phyloP scores from a whole-genome alignment of 2,329 filamentous ascomycete genomes.

The Pseudocercospora macadamiae region DNA sequence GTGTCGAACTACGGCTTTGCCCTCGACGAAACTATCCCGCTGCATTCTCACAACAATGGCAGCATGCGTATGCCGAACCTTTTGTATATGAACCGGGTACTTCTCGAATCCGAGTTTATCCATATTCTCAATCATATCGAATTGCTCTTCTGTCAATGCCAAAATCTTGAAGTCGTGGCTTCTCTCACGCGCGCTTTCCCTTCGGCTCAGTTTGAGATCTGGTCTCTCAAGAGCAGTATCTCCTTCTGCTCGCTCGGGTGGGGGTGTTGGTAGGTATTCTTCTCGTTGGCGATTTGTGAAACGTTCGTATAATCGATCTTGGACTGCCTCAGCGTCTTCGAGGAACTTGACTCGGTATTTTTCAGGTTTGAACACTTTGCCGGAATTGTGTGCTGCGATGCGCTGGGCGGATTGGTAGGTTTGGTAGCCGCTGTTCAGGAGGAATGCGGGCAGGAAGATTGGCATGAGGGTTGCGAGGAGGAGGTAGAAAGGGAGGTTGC shows the following conservation, averaged over 20 bases:
- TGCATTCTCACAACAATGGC: conserved; percentile 82
- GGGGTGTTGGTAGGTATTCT: conserved; percentile 66
- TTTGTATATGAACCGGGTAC: conserved; percentile 72
- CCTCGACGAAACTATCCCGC: conserved; percentile 68
- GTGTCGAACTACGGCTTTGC: conserved; percentile 75
- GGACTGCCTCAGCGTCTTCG: conserved; percentile 72
- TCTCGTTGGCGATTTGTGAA: conserved; percentile 68
- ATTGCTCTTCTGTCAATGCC: conserved; percentile 78
- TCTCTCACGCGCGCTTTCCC: conserved; percentile 35
- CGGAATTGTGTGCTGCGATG: conserved; percentile 71
- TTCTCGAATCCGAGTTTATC: conserved; percentile 65
- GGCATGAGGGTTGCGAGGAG: conserved; percentile 73
- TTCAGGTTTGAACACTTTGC: conserved; percentile 65
- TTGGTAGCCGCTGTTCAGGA: conserved; percentile 77
- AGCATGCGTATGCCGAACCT: conserved; percentile 79
- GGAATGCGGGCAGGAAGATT: conserved; percentile 69
- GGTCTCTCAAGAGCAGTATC: conserved; percentile 26
- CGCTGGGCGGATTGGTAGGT: conserved; percentile 73
- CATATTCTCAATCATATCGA: conserved; percentile 78
- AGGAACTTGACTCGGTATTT: conserved; percentile 72
- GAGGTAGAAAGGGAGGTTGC: conserved; percentile 64
- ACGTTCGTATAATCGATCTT: conserved; percentile 77
- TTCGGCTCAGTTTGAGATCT: conserved; percentile 15
- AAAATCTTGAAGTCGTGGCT: conserved; percentile 61
- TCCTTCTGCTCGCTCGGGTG: conserved; percentile 31